Percentiles rank a stretch among this genome's conserved stretches.
These are phyloP conservation scores for Wickerhamiella pararugosa DNA, from an alignment of 1,139 yeast genomes.

Conservation along the genomic window DNA sequence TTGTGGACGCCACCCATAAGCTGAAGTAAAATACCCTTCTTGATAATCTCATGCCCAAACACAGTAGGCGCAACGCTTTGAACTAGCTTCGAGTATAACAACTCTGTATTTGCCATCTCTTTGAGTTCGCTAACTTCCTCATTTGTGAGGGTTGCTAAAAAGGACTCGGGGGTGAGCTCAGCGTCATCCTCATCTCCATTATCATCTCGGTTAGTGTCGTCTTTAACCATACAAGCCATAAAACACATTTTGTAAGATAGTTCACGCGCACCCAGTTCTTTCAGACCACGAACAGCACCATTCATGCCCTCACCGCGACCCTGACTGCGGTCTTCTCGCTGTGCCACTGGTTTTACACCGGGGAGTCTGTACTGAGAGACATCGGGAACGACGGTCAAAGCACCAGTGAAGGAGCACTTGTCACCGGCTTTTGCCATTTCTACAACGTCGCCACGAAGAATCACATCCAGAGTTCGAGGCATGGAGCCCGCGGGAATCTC, in stretches of 20 bases:
- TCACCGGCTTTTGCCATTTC: slow-evolving; percentile 98
- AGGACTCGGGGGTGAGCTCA: slow-evolving; percentile 43
- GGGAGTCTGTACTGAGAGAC: slow-evolving; percentile 92
- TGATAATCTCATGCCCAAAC: slow-evolving; percentile 88
- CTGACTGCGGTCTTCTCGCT: slow-evolving; percentile 51
- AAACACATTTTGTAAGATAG: slow-evolving; percentile 85
- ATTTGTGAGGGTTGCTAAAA: slow-evolving; percentile 63
- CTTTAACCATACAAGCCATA: slow-evolving; percentile 74
- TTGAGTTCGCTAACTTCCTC: slow-evolving; percentile 76
- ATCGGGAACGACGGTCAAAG: slow-evolving; percentile 92
- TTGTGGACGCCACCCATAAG: slow-evolving; percentile 94
- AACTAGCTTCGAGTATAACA: slow-evolving; percentile 72
- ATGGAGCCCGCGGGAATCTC: slow-evolving; percentile 98
- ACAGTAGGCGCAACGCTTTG: slow-evolving; percentile 93
- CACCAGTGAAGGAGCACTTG: slow-evolving; percentile 86
- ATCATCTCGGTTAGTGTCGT: slow-evolving; percentile 29
- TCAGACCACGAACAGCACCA: slow-evolving; percentile 76
- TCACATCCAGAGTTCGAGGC: slow-evolving; percentile 94
- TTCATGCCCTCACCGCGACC: slow-evolving; percentile 57
- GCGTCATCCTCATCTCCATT: slow-evolving; percentile 32
- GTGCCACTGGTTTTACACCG: slow-evolving; percentile 79
- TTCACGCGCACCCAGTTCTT: slow-evolving; percentile 83
- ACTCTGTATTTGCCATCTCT: slow-evolving; percentile 82
- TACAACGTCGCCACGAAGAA: slow-evolving; percentile 84
- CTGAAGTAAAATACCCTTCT: slow-evolving; percentile 82